These are phyloP conservation scores for Adenanthera pavonina DNA, from an alignment of 306 rosid genomes.

Conservation along the genomic window DNA sequence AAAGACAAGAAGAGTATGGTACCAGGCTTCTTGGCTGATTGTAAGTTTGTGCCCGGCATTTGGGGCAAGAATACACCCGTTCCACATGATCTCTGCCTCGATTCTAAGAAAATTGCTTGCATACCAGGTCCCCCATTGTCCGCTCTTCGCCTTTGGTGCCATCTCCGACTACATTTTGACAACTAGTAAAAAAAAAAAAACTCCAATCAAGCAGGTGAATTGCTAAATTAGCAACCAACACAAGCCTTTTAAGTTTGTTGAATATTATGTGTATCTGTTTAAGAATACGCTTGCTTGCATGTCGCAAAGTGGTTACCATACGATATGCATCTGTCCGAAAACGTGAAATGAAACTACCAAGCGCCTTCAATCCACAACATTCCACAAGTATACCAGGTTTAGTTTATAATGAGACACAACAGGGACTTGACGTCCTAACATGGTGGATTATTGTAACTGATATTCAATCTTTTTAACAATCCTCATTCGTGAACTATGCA, in stretches of 20 bases:
- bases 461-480: too few species aligned
- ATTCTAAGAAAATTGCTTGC: slow-evolving; percentile 75
- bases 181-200: slow-evolving; percentile 5
- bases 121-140: slow-evolving; percentile 64
- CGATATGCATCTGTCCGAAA: background rate
- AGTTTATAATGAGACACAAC: background rate
- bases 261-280: too few species aligned
- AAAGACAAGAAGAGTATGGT: too few species aligned
- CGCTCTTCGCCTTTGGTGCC: slow-evolving; percentile 38
- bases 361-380: background rate
- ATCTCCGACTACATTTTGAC: slow-evolving; percentile 41
- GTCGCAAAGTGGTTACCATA: too few species aligned
- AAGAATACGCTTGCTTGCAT: background rate
- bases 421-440: background rate
- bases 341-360: background rate
- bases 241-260: background rate
- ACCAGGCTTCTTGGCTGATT: slow-evolving; percentile 67
- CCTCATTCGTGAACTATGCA: too few species aligned
- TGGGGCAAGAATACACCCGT: slow-evolving; percentile 90
- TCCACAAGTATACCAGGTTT: background rate
- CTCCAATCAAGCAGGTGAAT: background rate
- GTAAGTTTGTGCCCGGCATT: slow-evolving; percentile 45
- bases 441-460: too few species aligned
- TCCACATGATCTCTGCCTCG: slow-evolving; percentile 59
- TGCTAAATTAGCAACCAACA: background rate